Conservation (phyloP, 2,329 filamentous ascomycete genomes). For the Trichoderma pleuroti region DNA sequence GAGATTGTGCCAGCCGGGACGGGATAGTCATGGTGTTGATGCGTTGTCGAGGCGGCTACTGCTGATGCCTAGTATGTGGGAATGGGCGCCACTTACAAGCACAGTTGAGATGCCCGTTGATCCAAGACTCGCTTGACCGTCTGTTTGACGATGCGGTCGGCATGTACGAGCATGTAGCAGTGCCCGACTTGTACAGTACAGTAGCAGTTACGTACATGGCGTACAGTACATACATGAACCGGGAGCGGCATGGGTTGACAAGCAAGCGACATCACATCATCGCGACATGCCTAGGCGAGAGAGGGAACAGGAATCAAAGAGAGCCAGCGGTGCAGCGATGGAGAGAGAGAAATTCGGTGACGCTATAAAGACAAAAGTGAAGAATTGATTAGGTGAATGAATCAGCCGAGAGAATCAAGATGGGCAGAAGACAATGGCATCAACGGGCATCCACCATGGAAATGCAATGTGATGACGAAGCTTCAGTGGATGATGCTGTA, state of each 20-base stretch:
- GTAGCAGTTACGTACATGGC: background rate
- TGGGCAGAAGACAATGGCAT: background rate
- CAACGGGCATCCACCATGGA: background rate
- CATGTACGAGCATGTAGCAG: background rate
- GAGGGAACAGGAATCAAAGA: background rate
- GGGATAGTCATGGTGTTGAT: background rate
- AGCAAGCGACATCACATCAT: conserved; percentile 12
- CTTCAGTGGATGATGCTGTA: background rate
- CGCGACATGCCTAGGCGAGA: conserved; percentile 3
- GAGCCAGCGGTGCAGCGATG: background rate
- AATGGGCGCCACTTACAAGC: background rate
- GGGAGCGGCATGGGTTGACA: background rate
- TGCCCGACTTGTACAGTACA: background rate
- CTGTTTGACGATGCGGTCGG: background rate
- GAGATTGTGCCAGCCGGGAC: background rate
- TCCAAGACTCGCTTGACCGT: background rate
- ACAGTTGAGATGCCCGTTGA: background rate
- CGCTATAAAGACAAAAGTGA: background rate
- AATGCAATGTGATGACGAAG: background rate
- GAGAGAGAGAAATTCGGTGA: background rate
- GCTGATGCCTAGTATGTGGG: background rate
- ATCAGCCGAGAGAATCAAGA: background rate
- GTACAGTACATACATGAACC: background rate
- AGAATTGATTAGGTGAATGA: background rate
- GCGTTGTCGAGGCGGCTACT: background rate